Conservation (phyloP, 2,329 filamentous ascomycete species). For the Metarhizium rileyi region DNA sequence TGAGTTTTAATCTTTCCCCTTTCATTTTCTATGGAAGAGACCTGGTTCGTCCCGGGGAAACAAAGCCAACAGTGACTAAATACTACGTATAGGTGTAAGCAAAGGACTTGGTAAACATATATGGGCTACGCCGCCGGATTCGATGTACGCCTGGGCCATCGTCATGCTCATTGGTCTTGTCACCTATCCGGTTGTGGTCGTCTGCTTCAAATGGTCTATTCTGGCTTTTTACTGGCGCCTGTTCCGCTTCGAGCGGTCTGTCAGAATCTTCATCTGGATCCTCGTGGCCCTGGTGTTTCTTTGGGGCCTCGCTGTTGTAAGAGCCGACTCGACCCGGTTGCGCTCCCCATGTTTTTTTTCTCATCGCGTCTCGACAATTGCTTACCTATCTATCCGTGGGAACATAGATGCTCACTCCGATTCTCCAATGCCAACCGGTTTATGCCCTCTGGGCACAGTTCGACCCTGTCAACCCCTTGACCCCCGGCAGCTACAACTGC, state of each 20-base stretch:
- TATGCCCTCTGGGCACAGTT: conserved; percentile 13
- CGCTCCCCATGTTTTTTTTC: too few species aligned
- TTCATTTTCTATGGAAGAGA: too few species aligned
- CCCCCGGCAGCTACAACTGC: conserved; percentile 9
- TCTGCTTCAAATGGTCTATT: conserved; percentile 15
- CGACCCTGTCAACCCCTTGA: conserved; percentile 8
- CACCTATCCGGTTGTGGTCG: conserved; percentile 11
- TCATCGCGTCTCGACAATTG: neutral
- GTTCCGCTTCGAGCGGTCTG: conserved; percentile 12
- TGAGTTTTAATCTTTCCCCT: too few species aligned
- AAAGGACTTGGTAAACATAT: too few species aligned
- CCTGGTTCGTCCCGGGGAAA: too few species aligned
- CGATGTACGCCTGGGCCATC: conserved; percentile 11
- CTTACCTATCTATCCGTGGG: neutral
- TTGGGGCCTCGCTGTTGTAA: conserved; percentile 16
- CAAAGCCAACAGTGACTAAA: too few species aligned
- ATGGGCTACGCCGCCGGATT: conserved; percentile 13
- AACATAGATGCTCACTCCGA: conserved; percentile 12
- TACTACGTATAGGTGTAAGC: too few species aligned
- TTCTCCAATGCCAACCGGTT: conserved; percentile 12
- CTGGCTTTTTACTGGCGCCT: conserved; percentile 17
- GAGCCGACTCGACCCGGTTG: too few species aligned
- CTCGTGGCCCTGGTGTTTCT: conserved; percentile 8
- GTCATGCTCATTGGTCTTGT: conserved; percentile 14
- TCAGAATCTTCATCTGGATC: conserved; percentile 12